A percentile compares a stretch with the other conserved stretches of the same genome.
Evolutionary conservation across 768 basidiomycete genomes (phyloP).

Genomic region (Tulasnella sp.): DNA sequence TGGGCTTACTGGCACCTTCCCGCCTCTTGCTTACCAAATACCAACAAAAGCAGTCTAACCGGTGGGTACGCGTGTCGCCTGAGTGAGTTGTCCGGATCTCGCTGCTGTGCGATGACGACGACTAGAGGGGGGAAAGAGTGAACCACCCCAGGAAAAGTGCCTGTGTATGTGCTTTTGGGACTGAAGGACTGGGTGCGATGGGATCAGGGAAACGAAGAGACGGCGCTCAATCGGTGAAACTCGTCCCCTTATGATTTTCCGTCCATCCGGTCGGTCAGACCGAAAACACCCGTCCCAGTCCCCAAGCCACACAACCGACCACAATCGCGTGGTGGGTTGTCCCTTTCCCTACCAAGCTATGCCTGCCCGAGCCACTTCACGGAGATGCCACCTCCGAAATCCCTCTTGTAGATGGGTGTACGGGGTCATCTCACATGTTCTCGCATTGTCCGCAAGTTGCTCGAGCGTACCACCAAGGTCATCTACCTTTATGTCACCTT

Average conservation of each 20-base stretch:
- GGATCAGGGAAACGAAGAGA: neutral
- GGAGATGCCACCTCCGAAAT: neutral
- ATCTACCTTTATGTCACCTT: neutral
- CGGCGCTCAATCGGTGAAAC: neutral
- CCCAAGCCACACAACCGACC: too few relatives aligned
- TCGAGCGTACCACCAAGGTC: neutral
- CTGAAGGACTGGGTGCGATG: neutral
- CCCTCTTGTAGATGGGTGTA: neutral
- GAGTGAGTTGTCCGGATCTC: neutral
- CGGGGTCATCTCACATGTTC: neutral
- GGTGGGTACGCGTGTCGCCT: neutral
- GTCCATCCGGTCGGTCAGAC: neutral
- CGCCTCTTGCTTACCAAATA: conserved; percentile 14
- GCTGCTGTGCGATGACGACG: neutral
- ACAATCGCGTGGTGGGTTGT: too few relatives aligned
- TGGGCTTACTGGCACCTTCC: neutral
- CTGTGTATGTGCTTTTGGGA: too few relatives aligned
- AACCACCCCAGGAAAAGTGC: neutral
- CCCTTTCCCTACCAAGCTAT: too few relatives aligned
- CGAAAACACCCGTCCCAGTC: neutral
- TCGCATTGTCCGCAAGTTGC: too few relatives aligned
- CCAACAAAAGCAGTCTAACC: neutral
- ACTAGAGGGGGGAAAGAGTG: neutral
- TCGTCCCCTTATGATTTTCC: neutral
- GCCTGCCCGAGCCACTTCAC: neutral